Conservation (phyloP, 768 basidiomycete species). For the Chalciporus sphaerocephalus region DNA sequence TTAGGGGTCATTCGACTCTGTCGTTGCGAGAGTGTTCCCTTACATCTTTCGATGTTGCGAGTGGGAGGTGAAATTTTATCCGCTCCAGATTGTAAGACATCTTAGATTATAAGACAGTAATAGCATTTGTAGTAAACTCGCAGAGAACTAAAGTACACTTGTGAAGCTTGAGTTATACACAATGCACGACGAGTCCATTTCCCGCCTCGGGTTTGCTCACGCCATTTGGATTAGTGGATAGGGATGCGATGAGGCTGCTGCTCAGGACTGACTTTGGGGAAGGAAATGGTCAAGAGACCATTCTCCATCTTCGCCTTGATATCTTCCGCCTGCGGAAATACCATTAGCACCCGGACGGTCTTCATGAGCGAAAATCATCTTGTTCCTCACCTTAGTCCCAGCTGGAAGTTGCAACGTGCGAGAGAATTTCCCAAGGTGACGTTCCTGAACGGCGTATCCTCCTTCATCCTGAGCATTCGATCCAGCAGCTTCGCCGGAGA, state of each 20-base stretch:
- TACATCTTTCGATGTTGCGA: too few species aligned
- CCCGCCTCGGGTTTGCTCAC: too few species aligned
- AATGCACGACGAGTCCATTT: too few species aligned
- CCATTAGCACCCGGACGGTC: background rate
- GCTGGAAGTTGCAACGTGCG: conserved; percentile 43
- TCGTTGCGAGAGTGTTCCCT: too few species aligned
- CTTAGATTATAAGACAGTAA: too few species aligned
- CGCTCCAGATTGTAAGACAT: too few species aligned
- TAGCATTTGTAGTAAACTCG: too few species aligned
- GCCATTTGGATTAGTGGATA: conserved; percentile 1
- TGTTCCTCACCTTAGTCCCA: conserved; percentile 39
- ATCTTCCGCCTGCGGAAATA: conserved; percentile 34
- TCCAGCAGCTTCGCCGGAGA: conserved; percentile 41
- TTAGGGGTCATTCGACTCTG: too few species aligned
- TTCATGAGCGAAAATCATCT: background rate
- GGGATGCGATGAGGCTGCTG: conserved; percentile 39
- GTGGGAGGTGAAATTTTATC: too few species aligned
- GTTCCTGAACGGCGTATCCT: conserved; percentile 43
- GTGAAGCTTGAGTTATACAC: background rate
- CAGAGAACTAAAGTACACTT: too few species aligned
- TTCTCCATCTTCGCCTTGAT: conserved; percentile 47
- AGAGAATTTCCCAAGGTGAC: conserved; percentile 43
- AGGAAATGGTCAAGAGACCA: conserved; percentile 44
- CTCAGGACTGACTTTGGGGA: conserved; percentile 42
- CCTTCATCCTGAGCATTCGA: conserved; percentile 32